phyloP scores from a whole-genome alignment of 306 rosid genomes.

The Vigna trinervia region DNA sequence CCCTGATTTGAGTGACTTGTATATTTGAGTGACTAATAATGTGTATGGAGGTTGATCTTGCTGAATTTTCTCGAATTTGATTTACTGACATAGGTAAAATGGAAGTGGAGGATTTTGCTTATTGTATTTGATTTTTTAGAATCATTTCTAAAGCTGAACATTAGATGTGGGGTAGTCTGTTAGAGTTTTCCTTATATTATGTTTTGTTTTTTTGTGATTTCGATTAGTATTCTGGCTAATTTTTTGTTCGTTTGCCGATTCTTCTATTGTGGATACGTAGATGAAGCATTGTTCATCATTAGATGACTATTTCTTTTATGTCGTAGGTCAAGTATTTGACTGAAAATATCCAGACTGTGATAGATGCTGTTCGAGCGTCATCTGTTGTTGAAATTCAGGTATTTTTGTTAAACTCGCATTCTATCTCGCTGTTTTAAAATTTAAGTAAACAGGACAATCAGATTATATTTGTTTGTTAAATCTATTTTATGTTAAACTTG shows the following conservation, averaged over 20 bases:
- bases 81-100: too few species aligned
- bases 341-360: constrained; percentile 65
- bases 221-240: not conserved
- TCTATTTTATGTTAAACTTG: not conserved
- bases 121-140: not conserved
- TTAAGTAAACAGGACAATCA: not conserved
- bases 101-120: not conserved
- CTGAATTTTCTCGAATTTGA: too few species aligned
- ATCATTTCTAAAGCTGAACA: not conserved
- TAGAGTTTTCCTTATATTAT: not conserved
- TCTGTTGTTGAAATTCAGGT: constrained; percentile 85
- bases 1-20: too few species aligned
- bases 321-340: constrained; percentile 71
- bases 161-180: not conserved
- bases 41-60: not conserved
- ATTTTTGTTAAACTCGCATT: constrained; percentile 36
- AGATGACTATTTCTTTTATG: constrained; percentile 13
- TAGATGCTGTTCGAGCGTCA: constrained; percentile 75
- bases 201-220: not conserved
- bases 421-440: not conserved
- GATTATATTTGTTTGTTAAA: not conserved
- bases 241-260: not conserved
- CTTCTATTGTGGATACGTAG: not conserved
- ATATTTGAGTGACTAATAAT: not conserved
- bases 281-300: not conserved